Conservation (phyloP, 2,329 filamentous ascomycete genomes). For the Talaromyces marneffei region DNA sequence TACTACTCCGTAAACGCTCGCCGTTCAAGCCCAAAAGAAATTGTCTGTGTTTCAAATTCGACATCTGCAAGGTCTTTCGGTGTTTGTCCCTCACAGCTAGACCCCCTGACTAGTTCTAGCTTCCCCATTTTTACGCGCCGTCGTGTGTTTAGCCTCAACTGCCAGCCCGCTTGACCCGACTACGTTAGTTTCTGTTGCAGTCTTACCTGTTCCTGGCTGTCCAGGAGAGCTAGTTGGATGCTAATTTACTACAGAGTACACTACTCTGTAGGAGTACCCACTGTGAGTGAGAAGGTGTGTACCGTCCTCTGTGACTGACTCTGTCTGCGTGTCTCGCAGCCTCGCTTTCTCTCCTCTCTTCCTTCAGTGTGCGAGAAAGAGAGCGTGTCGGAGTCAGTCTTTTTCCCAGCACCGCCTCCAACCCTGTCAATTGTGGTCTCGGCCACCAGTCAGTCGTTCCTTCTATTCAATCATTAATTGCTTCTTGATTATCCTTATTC, state of each 20-base stretch:
- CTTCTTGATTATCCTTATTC: conserved; percentile 4
- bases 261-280: not conserved
- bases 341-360: not conserved
- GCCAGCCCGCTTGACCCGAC: conserved; percentile 9
- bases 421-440: conserved; percentile 19
- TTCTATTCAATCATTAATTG: conserved; percentile 5
- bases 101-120: not conserved
- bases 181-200: conserved; percentile 5
- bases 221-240: not conserved
- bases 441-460: conserved; percentile 14
- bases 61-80: not conserved
- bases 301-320: not conserved
- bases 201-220: conserved; percentile 4
- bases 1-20: no score
- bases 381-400: not conserved
- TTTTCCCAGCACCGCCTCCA: not conserved
- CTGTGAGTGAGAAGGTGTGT: not conserved
- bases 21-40: not conserved
- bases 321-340: not conserved
- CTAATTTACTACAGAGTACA: no score
- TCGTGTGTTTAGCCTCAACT: not conserved
- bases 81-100: not conserved
- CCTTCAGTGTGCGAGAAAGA: not conserved
- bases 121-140: not conserved
- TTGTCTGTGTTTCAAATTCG: not conserved